A percentile compares a stretch with the other conserved stretches of the same genome.
Evolutionary conservation across 805 yeast species (phyloP).

Genomic region (Candida sonorensis): DNA sequence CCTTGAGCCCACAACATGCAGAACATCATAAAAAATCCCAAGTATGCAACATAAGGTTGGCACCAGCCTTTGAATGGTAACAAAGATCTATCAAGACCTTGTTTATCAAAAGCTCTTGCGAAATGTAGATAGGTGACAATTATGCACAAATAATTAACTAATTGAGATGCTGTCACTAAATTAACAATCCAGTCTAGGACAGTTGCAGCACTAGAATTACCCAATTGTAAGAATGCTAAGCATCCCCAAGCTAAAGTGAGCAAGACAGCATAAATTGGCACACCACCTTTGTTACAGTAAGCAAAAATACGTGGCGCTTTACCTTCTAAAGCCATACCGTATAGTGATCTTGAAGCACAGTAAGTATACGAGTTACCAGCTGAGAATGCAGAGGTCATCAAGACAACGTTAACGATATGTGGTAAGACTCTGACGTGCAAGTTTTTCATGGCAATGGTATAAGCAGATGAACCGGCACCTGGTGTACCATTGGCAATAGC

Average conservation of each 20-base stretch:
- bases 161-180: conserved; percentile 63
- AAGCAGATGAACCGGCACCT: conserved; percentile 43
- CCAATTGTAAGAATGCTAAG: conserved; percentile 42
- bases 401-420: conserved; percentile 36
- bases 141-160: conserved; percentile 53
- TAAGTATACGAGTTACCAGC: conserved; percentile 44
- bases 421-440: conserved; percentile 36
- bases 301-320: conserved; percentile 38
- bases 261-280: conserved; percentile 39
- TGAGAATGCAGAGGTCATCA: conserved; percentile 38
- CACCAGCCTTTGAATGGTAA: conserved; percentile 48
- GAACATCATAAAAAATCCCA: conserved; percentile 39
- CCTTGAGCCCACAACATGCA: conserved; percentile 59
- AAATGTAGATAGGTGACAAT: conserved; percentile 55
- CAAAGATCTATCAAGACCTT: conserved; percentile 38
- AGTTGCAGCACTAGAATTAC: conserved; percentile 47
- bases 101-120: conserved; percentile 50
- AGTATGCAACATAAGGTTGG: conserved; percentile 52
- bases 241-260: conserved; percentile 37
- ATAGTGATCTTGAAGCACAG: conserved; percentile 40
- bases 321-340: conserved; percentile 40
- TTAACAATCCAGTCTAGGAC: conserved; percentile 71
- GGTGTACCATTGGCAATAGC: conserved; percentile 30
- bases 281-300: conserved; percentile 39
- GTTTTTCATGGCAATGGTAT: conserved; percentile 42